Percentiles rank a stretch among this genome's conserved stretches.
Conservation (phyloP, 2,329 filamentous ascomycete species). For the Calcarisporium arbuscula region DNA sequence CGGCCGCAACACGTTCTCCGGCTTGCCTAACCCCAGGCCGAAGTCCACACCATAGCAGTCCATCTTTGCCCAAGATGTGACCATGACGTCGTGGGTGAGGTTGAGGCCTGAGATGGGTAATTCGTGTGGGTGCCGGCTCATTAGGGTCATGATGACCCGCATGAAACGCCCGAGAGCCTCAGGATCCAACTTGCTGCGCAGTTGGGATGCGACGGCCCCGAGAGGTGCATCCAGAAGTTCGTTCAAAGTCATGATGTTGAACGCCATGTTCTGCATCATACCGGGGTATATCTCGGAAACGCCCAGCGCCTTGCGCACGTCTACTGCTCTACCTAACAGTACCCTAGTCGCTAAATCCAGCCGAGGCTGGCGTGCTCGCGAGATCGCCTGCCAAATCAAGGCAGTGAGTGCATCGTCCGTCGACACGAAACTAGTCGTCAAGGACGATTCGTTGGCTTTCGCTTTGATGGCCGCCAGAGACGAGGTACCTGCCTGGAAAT, state of each 20-base stretch:
- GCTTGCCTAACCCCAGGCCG: slow-evolving; percentile 35
- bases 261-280: slow-evolving; percentile 39
- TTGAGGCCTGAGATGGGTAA: slow-evolving; percentile 26
- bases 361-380: slow-evolving; percentile 31
- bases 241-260: slow-evolving; percentile 26
- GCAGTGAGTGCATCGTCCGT: slow-evolving; percentile 48
- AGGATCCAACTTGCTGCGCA: slow-evolving; percentile 34
- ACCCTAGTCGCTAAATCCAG: slow-evolving; percentile 17
- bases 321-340: slow-evolving; percentile 40
- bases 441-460: too few relatives aligned
- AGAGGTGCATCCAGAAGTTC: slow-evolving; percentile 23
- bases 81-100: slow-evolving; percentile 35
- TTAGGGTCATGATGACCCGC: slow-evolving; percentile 33
- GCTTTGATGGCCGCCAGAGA: too few relatives aligned
- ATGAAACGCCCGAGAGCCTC: slow-evolving; percentile 22
- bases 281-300: slow-evolving; percentile 41
- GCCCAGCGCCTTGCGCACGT: slow-evolving; percentile 36
- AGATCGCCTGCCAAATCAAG: slow-evolving; percentile 42
- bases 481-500: too few relatives aligned
- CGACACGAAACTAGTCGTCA: too few relatives aligned
- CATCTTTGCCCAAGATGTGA: slow-evolving; percentile 49
- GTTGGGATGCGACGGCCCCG: slow-evolving; percentile 26
- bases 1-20: slow-evolving; percentile 41
- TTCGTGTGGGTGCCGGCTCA: slow-evolving; percentile 28
- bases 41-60: slow-evolving; percentile 40